Evolutionary conservation across 2,329 filamentous ascomycete genomes (phyloP).

Genomic region (Penicillium hesseltinei): DNA sequence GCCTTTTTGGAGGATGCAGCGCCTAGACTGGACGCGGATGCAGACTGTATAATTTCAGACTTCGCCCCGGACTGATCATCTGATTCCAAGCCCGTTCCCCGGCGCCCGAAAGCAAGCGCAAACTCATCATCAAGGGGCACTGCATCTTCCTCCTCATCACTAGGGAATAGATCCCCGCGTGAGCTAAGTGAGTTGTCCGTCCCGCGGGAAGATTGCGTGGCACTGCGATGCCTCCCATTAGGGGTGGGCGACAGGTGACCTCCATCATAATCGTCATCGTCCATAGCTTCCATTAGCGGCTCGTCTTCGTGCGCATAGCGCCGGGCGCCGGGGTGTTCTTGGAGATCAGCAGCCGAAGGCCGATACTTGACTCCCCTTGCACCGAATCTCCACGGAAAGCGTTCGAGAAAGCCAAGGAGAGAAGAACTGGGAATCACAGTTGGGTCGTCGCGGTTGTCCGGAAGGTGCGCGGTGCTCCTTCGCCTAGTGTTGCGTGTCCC

Average conservation of each 20-base stretch:
- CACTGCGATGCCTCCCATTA: slow-evolving; percentile 61
- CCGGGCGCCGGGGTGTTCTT: slow-evolving; percentile 71
- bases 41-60: slow-evolving; percentile 42
- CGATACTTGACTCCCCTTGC: slow-evolving; percentile 77
- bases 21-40: slow-evolving; percentile 49
- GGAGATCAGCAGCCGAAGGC: slow-evolving; percentile 84
- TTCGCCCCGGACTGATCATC: slow-evolving; percentile 72
- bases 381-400: slow-evolving; percentile 81
- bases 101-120: slow-evolving; percentile 73
- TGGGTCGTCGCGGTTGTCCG: slow-evolving; percentile 62
- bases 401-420: slow-evolving; percentile 78
- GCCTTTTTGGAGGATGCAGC: slow-evolving; percentile 47
- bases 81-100: slow-evolving; percentile 55
- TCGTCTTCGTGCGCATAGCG: slow-evolving; percentile 58
- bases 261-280: slow-evolving; percentile 50
- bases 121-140: slow-evolving; percentile 93
- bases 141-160: slow-evolving; percentile 89
- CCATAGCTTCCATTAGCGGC: slow-evolving; percentile 67
- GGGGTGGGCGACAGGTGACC: slow-evolving; percentile 13
- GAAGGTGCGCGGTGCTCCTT: slow-evolving; percentile 54
- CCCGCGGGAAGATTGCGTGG: slow-evolving; percentile 73
- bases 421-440: slow-evolving; percentile 88
- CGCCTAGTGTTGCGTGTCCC: slow-evolving; percentile 64
- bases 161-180: slow-evolving; percentile 84
- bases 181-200: slow-evolving; percentile 86